phyloP scores from a whole-genome alignment of 257 asterid genomes.

The Salvia splendens region DNA sequence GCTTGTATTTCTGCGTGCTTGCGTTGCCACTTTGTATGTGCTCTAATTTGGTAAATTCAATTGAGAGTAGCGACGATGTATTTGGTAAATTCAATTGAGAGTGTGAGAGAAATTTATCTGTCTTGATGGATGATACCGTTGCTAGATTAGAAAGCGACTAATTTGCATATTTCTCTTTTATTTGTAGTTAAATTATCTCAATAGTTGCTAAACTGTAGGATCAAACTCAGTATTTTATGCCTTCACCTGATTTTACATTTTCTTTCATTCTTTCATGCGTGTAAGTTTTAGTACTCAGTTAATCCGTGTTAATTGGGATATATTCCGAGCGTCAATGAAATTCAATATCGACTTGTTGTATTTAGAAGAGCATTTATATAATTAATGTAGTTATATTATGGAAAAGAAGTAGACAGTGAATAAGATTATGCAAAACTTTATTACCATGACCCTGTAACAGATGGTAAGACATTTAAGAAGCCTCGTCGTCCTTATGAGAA shows the following conservation, averaged over 20 bases:
- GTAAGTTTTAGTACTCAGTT: background rate
- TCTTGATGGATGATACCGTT: background rate
- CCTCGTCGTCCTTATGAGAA: constrained; percentile 91
- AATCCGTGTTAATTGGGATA: background rate
- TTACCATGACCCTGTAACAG: constrained; percentile 31
- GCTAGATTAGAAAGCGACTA: background rate
- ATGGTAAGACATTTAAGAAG: constrained; percentile 90
- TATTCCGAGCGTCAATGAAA: background rate
- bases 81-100: background rate
- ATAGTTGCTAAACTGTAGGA: background rate
- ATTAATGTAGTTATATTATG: background rate
- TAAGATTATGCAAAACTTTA: background rate
- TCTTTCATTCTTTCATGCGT: background rate
- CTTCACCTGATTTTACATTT: background rate
- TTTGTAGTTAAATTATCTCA: background rate
- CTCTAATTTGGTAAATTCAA: background rate
- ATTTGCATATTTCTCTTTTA: background rate
- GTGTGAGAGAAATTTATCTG: background rate
- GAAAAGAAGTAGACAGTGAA: no score
- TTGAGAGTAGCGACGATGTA: background rate
- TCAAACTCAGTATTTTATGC: background rate
- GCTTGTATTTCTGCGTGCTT: background rate
- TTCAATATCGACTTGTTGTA: background rate
- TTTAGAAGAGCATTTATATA: background rate
- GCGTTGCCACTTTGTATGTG: background rate